phyloP scores from a whole-genome alignment of 495 filamentous ascomycete species.

The Achaetomiella virescens region DNA sequence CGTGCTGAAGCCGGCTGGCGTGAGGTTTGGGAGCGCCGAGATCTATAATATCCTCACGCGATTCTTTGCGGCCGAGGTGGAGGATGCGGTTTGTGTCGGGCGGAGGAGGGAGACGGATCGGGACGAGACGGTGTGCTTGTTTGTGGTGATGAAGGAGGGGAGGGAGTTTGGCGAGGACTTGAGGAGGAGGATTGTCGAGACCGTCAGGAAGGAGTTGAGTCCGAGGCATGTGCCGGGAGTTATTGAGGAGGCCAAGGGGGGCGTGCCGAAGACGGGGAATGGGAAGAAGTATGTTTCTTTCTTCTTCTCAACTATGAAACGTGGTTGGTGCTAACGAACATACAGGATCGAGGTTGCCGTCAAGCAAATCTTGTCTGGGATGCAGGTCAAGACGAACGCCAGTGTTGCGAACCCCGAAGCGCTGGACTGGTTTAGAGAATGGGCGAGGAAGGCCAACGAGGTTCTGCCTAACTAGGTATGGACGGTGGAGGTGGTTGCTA shows the following conservation, averaged over 20 bases:
- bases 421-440: slow-evolving; percentile 75
- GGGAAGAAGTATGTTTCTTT: slow-evolving; percentile 68
- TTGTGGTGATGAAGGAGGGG: slow-evolving; percentile 65
- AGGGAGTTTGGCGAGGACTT: slow-evolving; percentile 46
- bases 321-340: not conserved
- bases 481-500: not conserved
- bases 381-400: slow-evolving; percentile 76
- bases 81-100: slow-evolving; percentile 81
- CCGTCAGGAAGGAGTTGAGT: slow-evolving; percentile 67
- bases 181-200: slow-evolving; percentile 51
- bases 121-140: slow-evolving; percentile 82
- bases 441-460: slow-evolving; percentile 44
- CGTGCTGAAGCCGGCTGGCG: slow-evolving; percentile 70
- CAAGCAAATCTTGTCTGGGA: slow-evolving; percentile 87
- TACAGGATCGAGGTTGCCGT: slow-evolving; percentile 77
- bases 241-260: slow-evolving; percentile 64
- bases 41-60: slow-evolving; percentile 87
- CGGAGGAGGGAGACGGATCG: slow-evolving; percentile 62
- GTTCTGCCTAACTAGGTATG: slow-evolving; percentile 9
- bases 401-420: slow-evolving; percentile 81
- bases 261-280: slow-evolving; percentile 84
- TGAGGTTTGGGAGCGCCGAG: slow-evolving; percentile 74
- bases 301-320: not conserved
- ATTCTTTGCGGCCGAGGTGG: slow-evolving; percentile 68
- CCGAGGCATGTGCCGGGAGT: slow-evolving; percentile 79